Evolutionary conservation across 805 yeast species (phyloP).

Genomic region (Starmerella geochares): DNA sequence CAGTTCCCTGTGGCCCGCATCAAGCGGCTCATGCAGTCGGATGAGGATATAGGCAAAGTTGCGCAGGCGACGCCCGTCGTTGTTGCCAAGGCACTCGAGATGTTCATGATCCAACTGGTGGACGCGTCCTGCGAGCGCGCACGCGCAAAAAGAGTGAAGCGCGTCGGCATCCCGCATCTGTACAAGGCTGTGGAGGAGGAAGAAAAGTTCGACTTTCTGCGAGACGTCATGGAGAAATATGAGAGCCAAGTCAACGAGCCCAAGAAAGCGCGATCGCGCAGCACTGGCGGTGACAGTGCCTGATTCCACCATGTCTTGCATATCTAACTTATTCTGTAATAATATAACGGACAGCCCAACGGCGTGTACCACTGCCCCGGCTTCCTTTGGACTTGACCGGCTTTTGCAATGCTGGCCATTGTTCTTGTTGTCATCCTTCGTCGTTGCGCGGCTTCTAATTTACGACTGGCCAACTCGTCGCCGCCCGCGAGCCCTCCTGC

Average conservation of each 20-base stretch:
- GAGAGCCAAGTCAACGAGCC: conserved; percentile 33
- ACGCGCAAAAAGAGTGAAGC: conserved; percentile 57
- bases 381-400: neutral
- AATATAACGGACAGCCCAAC: no score
- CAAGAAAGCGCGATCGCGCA: conserved; percentile 13
- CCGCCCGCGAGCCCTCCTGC: neutral
- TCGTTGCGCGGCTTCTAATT: neutral
- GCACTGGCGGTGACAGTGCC: neutral
- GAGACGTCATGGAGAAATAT: conserved; percentile 59
- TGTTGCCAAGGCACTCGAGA: conserved; percentile 88
- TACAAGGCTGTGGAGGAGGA: conserved; percentile 72
- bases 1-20: conserved; percentile 62
- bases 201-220: conserved; percentile 88
- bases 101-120: conserved; percentile 80
- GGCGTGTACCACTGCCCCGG: no score
- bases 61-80: conserved; percentile 99
- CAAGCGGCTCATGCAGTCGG: conserved; percentile 93
- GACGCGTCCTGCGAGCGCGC: conserved; percentile 76
- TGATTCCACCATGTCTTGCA: neutral
- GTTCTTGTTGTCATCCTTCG: no score
- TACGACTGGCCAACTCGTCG: neutral
- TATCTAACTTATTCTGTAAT: conserved; percentile 5
- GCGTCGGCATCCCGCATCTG: conserved; percentile 74
- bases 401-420: no score
- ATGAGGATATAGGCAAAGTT: conserved; percentile 96